Percentiles rank a stretch among this genome's conserved stretches.
phyloP scores from a whole-genome alignment of 192 early-diverging fungal species.

The Tieghemiomyces parasiticus region DNA sequence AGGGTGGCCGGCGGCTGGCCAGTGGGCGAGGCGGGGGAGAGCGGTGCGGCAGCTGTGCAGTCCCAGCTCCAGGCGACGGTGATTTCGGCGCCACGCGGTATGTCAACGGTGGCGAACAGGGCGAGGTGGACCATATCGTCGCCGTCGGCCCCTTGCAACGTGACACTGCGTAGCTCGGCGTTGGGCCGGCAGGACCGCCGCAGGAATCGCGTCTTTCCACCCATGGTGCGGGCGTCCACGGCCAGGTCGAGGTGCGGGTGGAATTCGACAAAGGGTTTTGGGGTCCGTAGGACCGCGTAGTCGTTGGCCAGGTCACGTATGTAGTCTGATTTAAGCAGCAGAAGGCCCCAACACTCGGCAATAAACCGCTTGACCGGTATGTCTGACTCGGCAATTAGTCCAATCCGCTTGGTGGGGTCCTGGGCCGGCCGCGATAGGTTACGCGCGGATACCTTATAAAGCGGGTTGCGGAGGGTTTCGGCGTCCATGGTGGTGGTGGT shows the following conservation, averaged over 20 bases:
- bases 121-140: conserved; percentile 44
- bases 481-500: conserved; percentile 10
- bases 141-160: conserved; percentile 25
- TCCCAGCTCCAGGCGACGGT: conserved; percentile 63
- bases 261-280: conserved; percentile 45
- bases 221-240: conserved; percentile 50
- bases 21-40: not conserved
- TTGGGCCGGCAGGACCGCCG: conserved; percentile 54
- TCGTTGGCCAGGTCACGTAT: conserved; percentile 47
- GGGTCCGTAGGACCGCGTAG: conserved; percentile 45
- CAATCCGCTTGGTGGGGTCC: conserved; percentile 11
- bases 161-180: conserved; percentile 41
- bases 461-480: conserved; percentile 6
- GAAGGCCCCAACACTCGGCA: conserved; percentile 63
- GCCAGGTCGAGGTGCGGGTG: conserved; percentile 47
- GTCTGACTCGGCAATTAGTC: conserved; percentile 41
- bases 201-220: conserved; percentile 51
- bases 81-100: conserved; percentile 47
- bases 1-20: not conserved
- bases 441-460: conserved; percentile 1
- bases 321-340: conserved; percentile 46
- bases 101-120: conserved; percentile 39
- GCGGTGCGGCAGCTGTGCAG: conserved; percentile 9
- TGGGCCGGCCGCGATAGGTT: not conserved
- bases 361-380: conserved; percentile 42